Evolutionary conservation across 192 early-diverging fungal genomes (phyloP).

Genomic region (Lobosporangium transversale): DNA sequence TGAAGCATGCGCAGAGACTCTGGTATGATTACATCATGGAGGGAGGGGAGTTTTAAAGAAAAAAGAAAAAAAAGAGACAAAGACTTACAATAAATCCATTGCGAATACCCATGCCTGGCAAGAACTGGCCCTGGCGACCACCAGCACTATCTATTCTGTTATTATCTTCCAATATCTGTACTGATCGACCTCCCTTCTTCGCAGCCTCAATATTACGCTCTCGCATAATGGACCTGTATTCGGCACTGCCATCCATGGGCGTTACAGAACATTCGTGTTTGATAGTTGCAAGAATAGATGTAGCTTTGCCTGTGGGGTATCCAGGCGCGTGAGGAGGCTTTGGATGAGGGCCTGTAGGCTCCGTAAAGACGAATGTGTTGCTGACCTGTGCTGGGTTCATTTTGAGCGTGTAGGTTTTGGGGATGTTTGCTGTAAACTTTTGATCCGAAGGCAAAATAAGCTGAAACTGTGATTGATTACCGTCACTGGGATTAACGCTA

Average conservation of each 20-base stretch:
- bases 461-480: constrained; percentile 63
- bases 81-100: constrained; percentile 57
- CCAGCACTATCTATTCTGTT: constrained; percentile 58
- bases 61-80: constrained; percentile 31
- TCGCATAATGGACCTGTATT: constrained; percentile 75
- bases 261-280: constrained; percentile 79
- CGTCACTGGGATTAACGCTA: constrained; percentile 51
- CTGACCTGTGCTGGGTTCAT: constrained; percentile 73
- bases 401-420: constrained; percentile 86
- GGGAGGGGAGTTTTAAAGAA: too few species aligned
- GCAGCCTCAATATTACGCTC: constrained; percentile 68
- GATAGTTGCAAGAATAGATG: constrained; percentile 69
- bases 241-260: constrained; percentile 63
- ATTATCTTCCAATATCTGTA: constrained; percentile 57
- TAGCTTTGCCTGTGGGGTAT: constrained; percentile 59
- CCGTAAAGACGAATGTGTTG: constrained; percentile 85
- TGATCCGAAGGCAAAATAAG: constrained; percentile 75
- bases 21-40: too few species aligned
- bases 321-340: constrained; percentile 29
- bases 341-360: constrained; percentile 55
- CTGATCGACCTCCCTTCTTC: constrained; percentile 58
- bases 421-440: constrained; percentile 66
- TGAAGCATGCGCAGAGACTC: neutral
- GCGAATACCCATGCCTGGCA: constrained; percentile 53
- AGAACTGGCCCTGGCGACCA: constrained; percentile 53